Evolutionary conservation across 106 monocot species (phyloP), one percentile per base, ranked within the genome.

Genomic region (Acorus gramineus): DNA sequence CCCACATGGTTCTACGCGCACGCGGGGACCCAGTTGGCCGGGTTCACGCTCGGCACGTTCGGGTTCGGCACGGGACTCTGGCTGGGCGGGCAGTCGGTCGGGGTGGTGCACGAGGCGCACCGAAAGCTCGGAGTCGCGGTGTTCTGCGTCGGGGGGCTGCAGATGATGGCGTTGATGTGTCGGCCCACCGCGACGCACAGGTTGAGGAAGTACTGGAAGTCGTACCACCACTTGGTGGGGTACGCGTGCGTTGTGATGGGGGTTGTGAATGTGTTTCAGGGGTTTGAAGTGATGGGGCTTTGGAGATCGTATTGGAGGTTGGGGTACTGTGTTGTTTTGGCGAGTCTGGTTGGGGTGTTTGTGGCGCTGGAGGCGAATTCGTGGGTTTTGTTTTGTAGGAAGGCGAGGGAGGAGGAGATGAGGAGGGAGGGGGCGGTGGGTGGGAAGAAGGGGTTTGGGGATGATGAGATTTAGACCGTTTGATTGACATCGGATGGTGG

Each of bases 241-340:
- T 93, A 93, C 64, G 79, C 81, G 44, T 81, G 80, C 66, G 80
- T 78, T 14, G 89, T 86, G 53, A 44, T 89, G 0, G 85, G 83
- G 52, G 80, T 89, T 71, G 89, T 93, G 73, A 93, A 93, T 62
- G 86, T 90, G 44, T 90, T 90, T 67, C 86, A 90, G 59, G 94
- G 94, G 47, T 73, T 90, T 28, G 90, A 83, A 69, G 75, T 77
- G 63, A 84, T 90, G 84, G 94, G 80, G 55, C 57, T 86, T 4
- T 73, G 71, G 3, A 8, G 73, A 46, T 78, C 84, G 6, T 95
- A 76, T 50, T 71, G 71, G 62, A 81, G 78, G 84, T 70, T 94
- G 28, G 82, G 58, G 7, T 95, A 95, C 57, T 90, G 86, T 62
- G 42, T 86, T 57, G 82, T 47, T 53, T 13, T 90, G 70, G 58